Base-by-base conservation (phyloP, 805 yeast species). In the Saccharomyces jurei region DNA sequence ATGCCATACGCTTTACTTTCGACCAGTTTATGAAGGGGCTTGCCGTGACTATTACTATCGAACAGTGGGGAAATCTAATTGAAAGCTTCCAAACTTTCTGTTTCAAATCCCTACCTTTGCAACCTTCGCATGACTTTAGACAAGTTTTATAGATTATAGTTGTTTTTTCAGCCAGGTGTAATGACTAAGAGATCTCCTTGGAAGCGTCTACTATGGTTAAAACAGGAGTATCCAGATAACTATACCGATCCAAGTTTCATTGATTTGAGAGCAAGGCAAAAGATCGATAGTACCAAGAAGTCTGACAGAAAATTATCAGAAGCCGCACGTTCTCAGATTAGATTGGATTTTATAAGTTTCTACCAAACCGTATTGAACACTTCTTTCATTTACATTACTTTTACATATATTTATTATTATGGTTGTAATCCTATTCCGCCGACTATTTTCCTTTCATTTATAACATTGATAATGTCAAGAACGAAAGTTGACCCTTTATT, bases 211-310 rank as follows among this genome's bases (percentile, higher is more conserved):
- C 77, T 92, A 11, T 94, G 96, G 85, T 79, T 86, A 32, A 78
- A 80, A 54, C 97, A 91, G 67, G 86, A 86, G 13, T 91, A 83
- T 64, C 95, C 96, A 0, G 99, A 92, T 68, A 94, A 91, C 69
- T 89, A 88, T 71, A 92, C 96, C 1, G 95, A 90, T 65, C 71
- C 74, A 1, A 79, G 90, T 2, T 92, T 92, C 66, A 74, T 91
- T n/a, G 46, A 59, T 17, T 59, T 57, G 56, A n/a, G 53, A 52
- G n/a, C 57, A 63, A 44, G 54, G 54, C 52, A 31, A 44, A 13
- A 54, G 49, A 21, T 53, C 54, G 46, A 46, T 44, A 55, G 32
- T 61, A 51, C 47, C 61, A 52, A 13, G 63, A 66, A 61, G 60
- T 61, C 49, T 54, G 9, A 51, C 54, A 17, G 44, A 52, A 9